A percentile compares a stretch with the other conserved stretches of the same genome.
These are phyloP conservation scores for Tricholoma sp. DNA, from an alignment of 768 basidiomycete genomes.

Conservation along the genomic window DNA sequence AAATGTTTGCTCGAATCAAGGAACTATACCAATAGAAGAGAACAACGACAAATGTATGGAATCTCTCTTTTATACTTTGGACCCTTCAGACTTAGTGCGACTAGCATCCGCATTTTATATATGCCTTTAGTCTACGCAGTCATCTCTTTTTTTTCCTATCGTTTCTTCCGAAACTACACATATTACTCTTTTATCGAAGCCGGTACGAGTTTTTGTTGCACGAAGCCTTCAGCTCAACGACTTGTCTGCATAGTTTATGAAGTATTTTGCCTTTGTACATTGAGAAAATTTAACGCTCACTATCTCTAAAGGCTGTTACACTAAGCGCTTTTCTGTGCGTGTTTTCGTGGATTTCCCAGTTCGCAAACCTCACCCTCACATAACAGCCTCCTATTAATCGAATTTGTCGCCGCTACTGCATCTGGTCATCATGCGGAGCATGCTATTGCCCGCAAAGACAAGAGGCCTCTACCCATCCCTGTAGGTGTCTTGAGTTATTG, in stretches of 20 bases:
- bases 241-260: slow-evolving; percentile 52
- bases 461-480: slow-evolving; percentile 64
- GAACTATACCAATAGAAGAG: slow-evolving; percentile 61
- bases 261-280: slow-evolving; percentile 30
- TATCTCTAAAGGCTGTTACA: slow-evolving; percentile 56
- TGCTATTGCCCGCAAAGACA: slow-evolving; percentile 78
- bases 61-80: slow-evolving; percentile 8
- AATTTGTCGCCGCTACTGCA: slow-evolving; percentile 74
- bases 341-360: background rate
- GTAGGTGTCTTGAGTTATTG: slow-evolving; percentile 20
- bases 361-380: background rate
- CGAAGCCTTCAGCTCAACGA: background rate
- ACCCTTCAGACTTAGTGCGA: background rate
- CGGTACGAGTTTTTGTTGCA: slow-evolving; percentile 21
- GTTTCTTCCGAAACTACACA: slow-evolving; percentile 74
- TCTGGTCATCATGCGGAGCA: slow-evolving; percentile 54
- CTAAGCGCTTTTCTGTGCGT: slow-evolving; percentile 82
- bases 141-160: slow-evolving; percentile 82
- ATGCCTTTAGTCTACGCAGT: slow-evolving; percentile 82
- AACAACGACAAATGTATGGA: slow-evolving; percentile 78
- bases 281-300: background rate
- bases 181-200: slow-evolving; percentile 43
- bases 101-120: slow-evolving; percentile 71
- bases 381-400: slow-evolving; percentile 68
- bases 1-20: slow-evolving; percentile 29